Percentiles rank a stretch among this genome's conserved stretches.
phyloP scores from a whole-genome alignment of 495 filamentous ascomycete genomes.

The Chaetomium fimeti region DNA sequence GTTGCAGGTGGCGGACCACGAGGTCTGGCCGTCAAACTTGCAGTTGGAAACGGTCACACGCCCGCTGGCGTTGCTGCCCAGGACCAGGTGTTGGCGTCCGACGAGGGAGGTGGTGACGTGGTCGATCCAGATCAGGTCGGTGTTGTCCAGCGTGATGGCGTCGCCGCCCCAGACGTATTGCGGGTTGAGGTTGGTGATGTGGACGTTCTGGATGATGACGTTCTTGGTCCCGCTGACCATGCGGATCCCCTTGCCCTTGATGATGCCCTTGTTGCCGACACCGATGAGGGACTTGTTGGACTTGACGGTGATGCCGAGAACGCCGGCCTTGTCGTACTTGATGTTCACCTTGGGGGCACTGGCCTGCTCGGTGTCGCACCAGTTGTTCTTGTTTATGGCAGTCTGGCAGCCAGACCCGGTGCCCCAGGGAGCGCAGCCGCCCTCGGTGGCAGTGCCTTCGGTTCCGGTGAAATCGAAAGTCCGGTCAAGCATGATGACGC shows the following conservation, averaged over 20 bases:
- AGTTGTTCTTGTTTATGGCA: conserved; percentile 9
- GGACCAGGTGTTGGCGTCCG: conserved; percentile 12
- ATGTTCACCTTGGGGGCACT: conserved; percentile 10
- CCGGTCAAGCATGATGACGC: conserved; percentile 17
- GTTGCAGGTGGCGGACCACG: conserved; percentile 14
- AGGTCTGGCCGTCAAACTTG: conserved; percentile 12
- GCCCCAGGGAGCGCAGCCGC: conserved; percentile 15
- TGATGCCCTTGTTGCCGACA: conserved; percentile 13
- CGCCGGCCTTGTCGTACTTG: conserved; percentile 17
- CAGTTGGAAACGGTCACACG: conserved; percentile 14
- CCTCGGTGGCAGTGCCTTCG: conserved; percentile 13
- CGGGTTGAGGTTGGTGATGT: conserved; percentile 16
- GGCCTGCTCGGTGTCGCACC: conserved; percentile 11
- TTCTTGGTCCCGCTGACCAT: conserved; percentile 10
- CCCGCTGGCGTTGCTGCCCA: conserved; percentile 8
- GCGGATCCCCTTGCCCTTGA: conserved; percentile 17
- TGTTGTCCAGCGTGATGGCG: conserved; percentile 13
- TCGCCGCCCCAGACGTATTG: conserved; percentile 17
- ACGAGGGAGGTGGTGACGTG: conserved; percentile 12
- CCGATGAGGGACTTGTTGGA: conserved; percentile 18
- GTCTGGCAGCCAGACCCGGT: conserved; percentile 9
- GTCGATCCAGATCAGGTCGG: conserved; percentile 16
- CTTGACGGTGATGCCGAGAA: conserved; percentile 12
- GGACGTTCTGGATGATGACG: conserved; percentile 15
- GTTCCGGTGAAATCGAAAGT: conserved; percentile 15